Conservation (phyloP, 805 yeast species). For the Wickerhamomyces canadensis region DNA sequence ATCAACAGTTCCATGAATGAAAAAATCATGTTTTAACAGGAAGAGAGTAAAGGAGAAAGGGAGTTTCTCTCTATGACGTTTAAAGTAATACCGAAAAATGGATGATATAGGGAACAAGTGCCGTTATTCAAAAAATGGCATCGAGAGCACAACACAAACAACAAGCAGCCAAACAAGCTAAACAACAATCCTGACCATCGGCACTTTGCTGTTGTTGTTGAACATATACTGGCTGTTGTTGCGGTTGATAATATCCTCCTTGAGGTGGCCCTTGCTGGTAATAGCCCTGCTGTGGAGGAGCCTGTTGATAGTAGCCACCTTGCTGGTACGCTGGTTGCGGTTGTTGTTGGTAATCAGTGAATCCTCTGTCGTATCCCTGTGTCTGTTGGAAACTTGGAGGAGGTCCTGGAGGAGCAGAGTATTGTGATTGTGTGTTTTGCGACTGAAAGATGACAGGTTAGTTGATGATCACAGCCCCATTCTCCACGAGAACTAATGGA, state of each 20-base stretch:
- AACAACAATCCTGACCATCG: slow-evolving; percentile 37
- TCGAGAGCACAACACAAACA: slow-evolving; percentile 54
- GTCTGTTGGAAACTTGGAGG: slow-evolving; percentile 7
- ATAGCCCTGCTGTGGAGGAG: slow-evolving; percentile 36
- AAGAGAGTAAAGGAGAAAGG: background rate
- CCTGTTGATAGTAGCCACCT: slow-evolving; percentile 32
- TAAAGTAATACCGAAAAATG: too few relatives aligned
- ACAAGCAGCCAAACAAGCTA: slow-evolving; percentile 49
- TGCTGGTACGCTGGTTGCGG: slow-evolving; percentile 12
- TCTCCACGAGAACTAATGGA: too few relatives aligned
- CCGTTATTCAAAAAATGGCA: slow-evolving; percentile 36
- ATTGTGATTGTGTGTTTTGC: slow-evolving; percentile 6
- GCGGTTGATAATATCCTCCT: slow-evolving; percentile 36
- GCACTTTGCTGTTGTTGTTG: slow-evolving; percentile 41
- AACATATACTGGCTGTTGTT: slow-evolving; percentile 47
- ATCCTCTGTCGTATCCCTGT: slow-evolving; percentile 12
- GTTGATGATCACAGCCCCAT: too few relatives aligned
- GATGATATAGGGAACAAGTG: too few relatives aligned
- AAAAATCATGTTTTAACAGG: too few relatives aligned
- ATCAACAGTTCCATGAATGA: too few relatives aligned
- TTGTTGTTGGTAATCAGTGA: slow-evolving; percentile 19
- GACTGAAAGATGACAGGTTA: too few relatives aligned
- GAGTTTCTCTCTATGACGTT: too few relatives aligned
- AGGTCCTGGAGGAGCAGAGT: slow-evolving; percentile 13
- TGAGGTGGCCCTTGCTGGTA: slow-evolving; percentile 37